A percentile compares a stretch with the other conserved stretches of the same genome.
Conservation (phyloP, 2,329 filamentous ascomycete species). For the Neocatenulostroma microsporum region DNA sequence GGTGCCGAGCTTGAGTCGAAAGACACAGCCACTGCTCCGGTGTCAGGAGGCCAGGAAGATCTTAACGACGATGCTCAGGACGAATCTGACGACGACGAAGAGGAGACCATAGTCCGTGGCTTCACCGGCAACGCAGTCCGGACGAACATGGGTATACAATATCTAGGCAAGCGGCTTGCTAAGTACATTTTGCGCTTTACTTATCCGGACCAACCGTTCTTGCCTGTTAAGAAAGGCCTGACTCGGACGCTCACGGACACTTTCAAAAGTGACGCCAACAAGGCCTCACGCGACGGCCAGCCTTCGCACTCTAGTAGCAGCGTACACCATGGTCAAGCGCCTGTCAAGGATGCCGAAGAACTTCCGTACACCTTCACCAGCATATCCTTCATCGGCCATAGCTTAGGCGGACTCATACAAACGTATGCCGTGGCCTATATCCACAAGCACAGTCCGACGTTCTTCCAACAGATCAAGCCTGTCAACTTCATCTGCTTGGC, state of each 20-base stretch:
- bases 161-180: constrained; percentile 86
- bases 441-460: constrained; percentile 85
- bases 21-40: constrained; percentile 36
- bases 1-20: too few species aligned
- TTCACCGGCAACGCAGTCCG: constrained; percentile 84
- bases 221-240: constrained; percentile 56
- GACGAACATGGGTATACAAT: constrained; percentile 94
- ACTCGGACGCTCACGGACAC: constrained; percentile 41
- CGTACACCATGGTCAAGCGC: constrained; percentile 43
- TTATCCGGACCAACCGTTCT: constrained; percentile 85
- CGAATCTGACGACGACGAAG: constrained; percentile 57
- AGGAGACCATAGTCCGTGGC: constrained; percentile 81
- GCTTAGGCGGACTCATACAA: constrained; percentile 80
- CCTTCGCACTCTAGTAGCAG: constrained; percentile 53
- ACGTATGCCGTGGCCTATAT: constrained; percentile 95
- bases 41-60: constrained; percentile 45
- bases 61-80: constrained; percentile 30
- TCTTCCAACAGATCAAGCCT: constrained; percentile 78
- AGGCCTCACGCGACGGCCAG: constrained; percentile 40
- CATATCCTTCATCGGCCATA: constrained; percentile 92
- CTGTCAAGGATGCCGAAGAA: constrained; percentile 37
- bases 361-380: constrained; percentile 78
- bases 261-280: constrained; percentile 39
- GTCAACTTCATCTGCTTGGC: constrained; percentile 87
- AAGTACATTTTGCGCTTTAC: constrained; percentile 85